Conservation (phyloP, 2,329 filamentous ascomycete species). For the Claviceps sp. region DNA sequence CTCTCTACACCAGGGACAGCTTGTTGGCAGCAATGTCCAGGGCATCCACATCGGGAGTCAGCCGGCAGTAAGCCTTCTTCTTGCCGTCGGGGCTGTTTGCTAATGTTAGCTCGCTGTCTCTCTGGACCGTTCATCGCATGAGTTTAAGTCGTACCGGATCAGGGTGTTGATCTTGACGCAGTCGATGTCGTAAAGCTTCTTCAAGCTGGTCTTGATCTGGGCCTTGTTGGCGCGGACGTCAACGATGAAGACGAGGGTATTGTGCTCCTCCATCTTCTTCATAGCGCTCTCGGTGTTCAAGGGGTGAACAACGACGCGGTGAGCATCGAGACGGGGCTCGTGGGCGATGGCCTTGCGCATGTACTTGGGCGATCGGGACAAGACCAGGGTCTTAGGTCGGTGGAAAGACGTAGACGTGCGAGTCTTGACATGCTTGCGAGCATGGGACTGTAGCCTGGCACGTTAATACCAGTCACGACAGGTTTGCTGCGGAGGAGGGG, state of each 20-base stretch:
- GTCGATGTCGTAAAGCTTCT: slow-evolving; percentile 99
- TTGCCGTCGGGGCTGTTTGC: slow-evolving; percentile 65
- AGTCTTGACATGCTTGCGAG: slow-evolving; percentile 84
- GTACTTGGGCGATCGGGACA: slow-evolving; percentile 88
- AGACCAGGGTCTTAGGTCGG: slow-evolving; percentile 88
- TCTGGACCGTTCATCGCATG: background rate
- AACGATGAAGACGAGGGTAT: slow-evolving; percentile 97
- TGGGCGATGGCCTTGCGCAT: slow-evolving; percentile 89
- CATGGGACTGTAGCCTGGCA: slow-evolving; percentile 28
- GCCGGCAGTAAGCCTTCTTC: slow-evolving; percentile 97
- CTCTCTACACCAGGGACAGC: slow-evolving; percentile 80
- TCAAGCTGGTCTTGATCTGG: slow-evolving; percentile 95
- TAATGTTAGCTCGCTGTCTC: background rate
- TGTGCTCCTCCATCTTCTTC: slow-evolving; percentile 99
- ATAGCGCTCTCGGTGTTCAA: slow-evolving; percentile 99
- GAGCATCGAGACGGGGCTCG: slow-evolving; percentile 83
- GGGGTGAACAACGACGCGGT: slow-evolving; percentile 95
- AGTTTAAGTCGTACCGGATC: slow-evolving; percentile 55
- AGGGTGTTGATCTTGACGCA: slow-evolving; percentile 99
- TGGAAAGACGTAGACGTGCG: slow-evolving; percentile 91
- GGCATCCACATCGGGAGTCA: slow-evolving; percentile 93
- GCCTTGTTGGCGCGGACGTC: slow-evolving; percentile 98
- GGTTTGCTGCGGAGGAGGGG: background rate
- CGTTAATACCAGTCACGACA: background rate
- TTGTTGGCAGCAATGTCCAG: slow-evolving; percentile 99